Evolutionary conservation across 2,329 filamentous ascomycete genomes (phyloP).

Genomic region (Alternaria panax): DNA sequence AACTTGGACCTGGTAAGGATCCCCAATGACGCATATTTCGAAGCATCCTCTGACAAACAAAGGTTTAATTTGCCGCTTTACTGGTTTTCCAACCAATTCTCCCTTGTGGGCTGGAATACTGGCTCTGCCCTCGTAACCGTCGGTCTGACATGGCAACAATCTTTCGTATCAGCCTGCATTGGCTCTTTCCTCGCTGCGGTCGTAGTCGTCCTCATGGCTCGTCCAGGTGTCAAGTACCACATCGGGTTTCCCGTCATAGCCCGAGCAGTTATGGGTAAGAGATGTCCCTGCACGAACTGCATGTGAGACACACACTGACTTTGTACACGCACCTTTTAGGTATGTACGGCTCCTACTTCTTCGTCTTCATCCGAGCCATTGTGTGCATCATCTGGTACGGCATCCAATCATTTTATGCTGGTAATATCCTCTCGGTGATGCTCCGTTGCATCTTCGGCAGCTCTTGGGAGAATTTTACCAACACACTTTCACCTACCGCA

Average conservation of each 20-base stretch:
- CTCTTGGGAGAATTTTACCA: slow-evolving; percentile 45
- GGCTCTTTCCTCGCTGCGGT: slow-evolving; percentile 34
- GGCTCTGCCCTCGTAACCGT: slow-evolving; percentile 28
- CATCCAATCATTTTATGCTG: slow-evolving; percentile 35
- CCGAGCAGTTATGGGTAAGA: slow-evolving; percentile 22
- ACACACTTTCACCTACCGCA: slow-evolving; percentile 36
- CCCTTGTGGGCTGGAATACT: slow-evolving; percentile 30
- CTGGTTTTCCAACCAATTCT: slow-evolving; percentile 34
- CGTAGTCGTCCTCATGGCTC: slow-evolving; percentile 32
- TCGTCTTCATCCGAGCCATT: slow-evolving; percentile 48
- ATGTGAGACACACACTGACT: too few relatives aligned
- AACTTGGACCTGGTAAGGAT: slow-evolving; percentile 35
- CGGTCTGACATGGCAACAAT: slow-evolving; percentile 35
- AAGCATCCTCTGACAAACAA: not conserved
- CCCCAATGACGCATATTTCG: too few relatives aligned
- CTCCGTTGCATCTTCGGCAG: slow-evolving; percentile 52
- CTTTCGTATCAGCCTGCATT: slow-evolving; percentile 30
- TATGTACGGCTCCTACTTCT: slow-evolving; percentile 51
- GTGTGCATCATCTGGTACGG: slow-evolving; percentile 53
- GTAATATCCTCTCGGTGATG: slow-evolving; percentile 46
- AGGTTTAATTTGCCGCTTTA: slow-evolving; percentile 34
- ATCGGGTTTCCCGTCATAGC: slow-evolving; percentile 29
- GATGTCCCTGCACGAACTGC: too few relatives aligned
- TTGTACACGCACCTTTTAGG: slow-evolving; percentile 15
- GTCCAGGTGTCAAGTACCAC: slow-evolving; percentile 35